Conservation (phyloP, 495 filamentous ascomycete species). For the Apodospora peruviana region DNA sequence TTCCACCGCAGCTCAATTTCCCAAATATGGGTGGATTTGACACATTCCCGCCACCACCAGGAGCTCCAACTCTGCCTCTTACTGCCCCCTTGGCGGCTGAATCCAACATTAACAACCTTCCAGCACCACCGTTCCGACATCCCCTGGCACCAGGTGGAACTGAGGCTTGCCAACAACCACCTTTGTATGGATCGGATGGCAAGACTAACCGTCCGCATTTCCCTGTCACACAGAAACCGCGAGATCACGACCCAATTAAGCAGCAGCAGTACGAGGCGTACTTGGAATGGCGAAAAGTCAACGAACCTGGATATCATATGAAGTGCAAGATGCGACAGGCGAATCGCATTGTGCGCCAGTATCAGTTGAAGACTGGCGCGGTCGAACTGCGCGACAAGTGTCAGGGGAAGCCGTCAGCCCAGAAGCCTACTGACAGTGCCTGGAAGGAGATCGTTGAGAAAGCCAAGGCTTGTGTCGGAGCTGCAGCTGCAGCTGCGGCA, state of each 20-base stretch:
- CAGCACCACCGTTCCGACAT: background rate
- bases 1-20: background rate
- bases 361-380: constrained; percentile 9
- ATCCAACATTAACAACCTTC: background rate
- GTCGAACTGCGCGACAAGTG: background rate
- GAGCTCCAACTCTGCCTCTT: background rate
- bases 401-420: background rate
- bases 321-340: constrained; percentile 39
- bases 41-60: constrained; percentile 5
- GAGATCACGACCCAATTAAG: constrained; percentile 28
- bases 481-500: constrained; percentile 6
- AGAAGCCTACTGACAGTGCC: background rate
- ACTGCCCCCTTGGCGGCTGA: background rate
- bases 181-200: constrained; percentile 6
- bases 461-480: constrained; percentile 22
- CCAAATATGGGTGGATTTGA: background rate
- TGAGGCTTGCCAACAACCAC: background rate
- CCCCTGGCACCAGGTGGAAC: background rate
- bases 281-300: constrained; percentile 35
- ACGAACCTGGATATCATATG: constrained; percentile 32
- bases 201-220: constrained; percentile 21
- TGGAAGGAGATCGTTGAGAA: constrained; percentile 24
- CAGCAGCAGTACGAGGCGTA: constrained; percentile 39
- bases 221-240: constrained; percentile 27
- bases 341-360: constrained; percentile 29